Base-by-base conservation (phyloP, 2,329 filamentous ascomycete species). In the Westerdykella ornata region DNA sequence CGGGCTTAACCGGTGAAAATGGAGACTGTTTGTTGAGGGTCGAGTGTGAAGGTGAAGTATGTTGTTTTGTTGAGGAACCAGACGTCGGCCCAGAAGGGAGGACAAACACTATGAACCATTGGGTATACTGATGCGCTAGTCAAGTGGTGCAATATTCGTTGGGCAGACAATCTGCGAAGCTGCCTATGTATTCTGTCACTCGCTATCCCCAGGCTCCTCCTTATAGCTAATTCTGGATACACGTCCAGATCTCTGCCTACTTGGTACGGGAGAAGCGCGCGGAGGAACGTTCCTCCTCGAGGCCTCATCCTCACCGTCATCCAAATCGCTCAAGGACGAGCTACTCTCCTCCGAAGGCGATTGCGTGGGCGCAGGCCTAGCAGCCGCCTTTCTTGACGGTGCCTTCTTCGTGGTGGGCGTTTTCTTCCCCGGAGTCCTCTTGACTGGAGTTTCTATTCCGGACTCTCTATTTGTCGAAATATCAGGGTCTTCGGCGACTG, bases 291-390 rank as follows among this genome's bases (percentile, higher is more conserved):
- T 57, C 48, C 48, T 51, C 43, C 46, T 45, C 39, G 41, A 48
- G 49, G 49, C 41, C 45, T 44, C 37, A 26, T 47, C 45, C 36
- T 50, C 53, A 12, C 54, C 55, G 16, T 65, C 59, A 29, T 64
- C 68, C 31, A 72, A 50, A 42, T 71, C 68, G 43, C 65, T 63
- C 47, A 71, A 62, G 38, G 56, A 45, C 37, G 64, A 62, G 12
- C 60, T 60, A 11, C 67, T 64, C 34, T 64, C 58, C 42, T 66
- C 62, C 36, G 65, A 65, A 11, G 64, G 52, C 41, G 64, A 68
- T 14, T 70, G 71, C 22, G 69, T 72, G 36, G 65, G 63, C n/a
- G 63, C 68, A 19, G 52, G 53, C 43, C 66, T 69, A 32, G 56
- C n/a, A n/a, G n/a, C n/a, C n/a, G 37, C 45, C 38, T 51, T 49